Evolutionary conservation across 164 flowering plant genomes (phyloP).

Genomic region (Berberis thunbergii): DNA sequence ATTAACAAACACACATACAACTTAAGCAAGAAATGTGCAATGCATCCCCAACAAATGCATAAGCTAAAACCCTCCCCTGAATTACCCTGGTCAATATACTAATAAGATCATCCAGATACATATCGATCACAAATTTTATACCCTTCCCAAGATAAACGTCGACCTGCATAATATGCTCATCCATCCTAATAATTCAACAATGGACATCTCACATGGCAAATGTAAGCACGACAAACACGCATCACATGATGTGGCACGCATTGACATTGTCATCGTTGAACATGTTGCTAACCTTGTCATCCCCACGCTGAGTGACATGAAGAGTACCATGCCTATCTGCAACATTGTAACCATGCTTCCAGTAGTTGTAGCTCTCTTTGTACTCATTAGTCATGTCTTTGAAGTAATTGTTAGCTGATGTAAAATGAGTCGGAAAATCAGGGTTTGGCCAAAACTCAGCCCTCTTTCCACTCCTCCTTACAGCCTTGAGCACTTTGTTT

Average conservation of each 20-base stretch:
- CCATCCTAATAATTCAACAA: too few relatives aligned
- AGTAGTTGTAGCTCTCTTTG: constrained; percentile 89
- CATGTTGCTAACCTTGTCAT: constrained; percentile 89
- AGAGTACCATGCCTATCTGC: constrained; percentile 60
- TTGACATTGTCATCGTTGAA: constrained; percentile 94
- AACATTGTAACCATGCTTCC: constrained; percentile 80
- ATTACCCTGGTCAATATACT: too few relatives aligned
- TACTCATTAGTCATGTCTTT: constrained; percentile 65
- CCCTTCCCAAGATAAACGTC: too few relatives aligned
- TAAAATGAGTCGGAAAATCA: constrained; percentile 66
- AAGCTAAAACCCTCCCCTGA: too few relatives aligned
- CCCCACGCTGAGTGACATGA: constrained; percentile 52
- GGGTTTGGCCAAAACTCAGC: constrained; percentile 97
- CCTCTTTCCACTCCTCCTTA: constrained; percentile 84
- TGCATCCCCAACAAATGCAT: too few relatives aligned
- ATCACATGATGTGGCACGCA: constrained; percentile 73
- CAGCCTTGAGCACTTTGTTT: constrained; percentile 82
- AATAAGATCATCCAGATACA: too few relatives aligned
- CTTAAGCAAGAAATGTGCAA: too few relatives aligned
- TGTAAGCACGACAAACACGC: neutral
- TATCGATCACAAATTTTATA: too few relatives aligned
- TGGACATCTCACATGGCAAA: neutral
- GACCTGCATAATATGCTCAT: too few relatives aligned
- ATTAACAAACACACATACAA: too few relatives aligned
- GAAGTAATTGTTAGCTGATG: constrained; percentile 51